A percentile compares a stretch with the other conserved stretches of the same genome.
Conservation (phyloP, 2,329 filamentous ascomycete genomes). For the Didymella glomerata region DNA sequence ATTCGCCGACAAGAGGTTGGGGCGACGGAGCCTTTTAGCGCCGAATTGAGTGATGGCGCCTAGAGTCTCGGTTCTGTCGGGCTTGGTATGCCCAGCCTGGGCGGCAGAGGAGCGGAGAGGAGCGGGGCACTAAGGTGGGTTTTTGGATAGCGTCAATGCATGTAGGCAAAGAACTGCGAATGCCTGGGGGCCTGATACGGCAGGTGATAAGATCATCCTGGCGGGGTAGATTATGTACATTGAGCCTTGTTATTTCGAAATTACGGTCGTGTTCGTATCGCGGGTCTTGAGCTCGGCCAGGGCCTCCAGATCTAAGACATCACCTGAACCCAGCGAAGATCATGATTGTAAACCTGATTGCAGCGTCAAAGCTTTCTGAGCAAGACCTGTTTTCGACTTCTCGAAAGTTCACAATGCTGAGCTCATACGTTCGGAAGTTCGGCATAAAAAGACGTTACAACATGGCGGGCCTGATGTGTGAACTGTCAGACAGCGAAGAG, state of each 20-base stretch:
- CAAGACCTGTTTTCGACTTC: neutral
- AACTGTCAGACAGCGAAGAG: neutral
- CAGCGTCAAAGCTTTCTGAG: neutral
- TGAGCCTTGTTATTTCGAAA: conserved; percentile 4
- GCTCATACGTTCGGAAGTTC: neutral
- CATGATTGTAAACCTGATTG: conserved; percentile 7
- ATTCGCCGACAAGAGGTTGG: conserved; percentile 10
- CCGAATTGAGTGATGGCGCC: conserved; percentile 18
- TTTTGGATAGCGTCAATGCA: conserved; percentile 10
- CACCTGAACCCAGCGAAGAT: conserved; percentile 3
- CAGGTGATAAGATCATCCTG: conserved; percentile 4
- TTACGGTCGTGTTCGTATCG: neutral
- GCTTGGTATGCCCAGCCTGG: conserved; percentile 30
- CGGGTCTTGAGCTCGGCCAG: neutral
- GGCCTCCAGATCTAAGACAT: neutral
- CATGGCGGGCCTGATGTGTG: neutral
- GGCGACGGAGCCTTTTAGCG: conserved; percentile 18
- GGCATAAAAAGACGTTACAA: neutral
- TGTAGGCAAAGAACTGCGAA: conserved; percentile 2
- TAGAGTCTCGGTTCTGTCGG: conserved; percentile 22
- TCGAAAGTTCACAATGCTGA: neutral
- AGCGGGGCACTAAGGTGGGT: conserved; percentile 22
- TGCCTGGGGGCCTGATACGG: conserved; percentile 1
- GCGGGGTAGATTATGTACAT: conserved; percentile 1
- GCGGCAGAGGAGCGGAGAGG: conserved; percentile 36